Conservation (phyloP, 2,329 filamentous ascomycete species). For the Aspergillus tubingensis region DNA sequence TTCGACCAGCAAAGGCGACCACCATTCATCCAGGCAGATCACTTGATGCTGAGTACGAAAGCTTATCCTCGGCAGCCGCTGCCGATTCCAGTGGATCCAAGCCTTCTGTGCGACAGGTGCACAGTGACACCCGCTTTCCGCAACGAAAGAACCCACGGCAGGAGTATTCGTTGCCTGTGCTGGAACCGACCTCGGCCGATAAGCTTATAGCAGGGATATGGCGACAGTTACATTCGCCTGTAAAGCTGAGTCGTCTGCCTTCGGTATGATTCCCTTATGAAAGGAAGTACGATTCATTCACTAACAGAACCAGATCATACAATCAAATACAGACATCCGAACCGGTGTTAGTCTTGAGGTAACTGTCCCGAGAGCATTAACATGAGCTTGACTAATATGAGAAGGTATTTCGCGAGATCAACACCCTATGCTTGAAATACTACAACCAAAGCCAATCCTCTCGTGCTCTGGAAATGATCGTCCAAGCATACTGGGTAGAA, state of each 20-base stretch:
- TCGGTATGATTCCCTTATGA: slow-evolving; percentile 15
- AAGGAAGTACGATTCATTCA: too few species aligned
- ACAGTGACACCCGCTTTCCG: slow-evolving; percentile 29
- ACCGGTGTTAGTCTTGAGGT: slow-evolving; percentile 23
- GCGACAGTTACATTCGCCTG: slow-evolving; percentile 47
- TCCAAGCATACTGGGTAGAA: slow-evolving; percentile 60
- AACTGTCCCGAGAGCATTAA: background rate
- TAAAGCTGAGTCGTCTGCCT: slow-evolving; percentile 18
- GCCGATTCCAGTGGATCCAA: background rate
- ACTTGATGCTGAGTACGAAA: too few species aligned
- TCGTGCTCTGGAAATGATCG: slow-evolving; percentile 60
- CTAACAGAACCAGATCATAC: background rate
- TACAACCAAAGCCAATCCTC: slow-evolving; percentile 53
- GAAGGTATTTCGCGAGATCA: slow-evolving; percentile 27
- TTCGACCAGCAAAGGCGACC: too few species aligned
- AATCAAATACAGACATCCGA: slow-evolving; percentile 20
- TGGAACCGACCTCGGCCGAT: slow-evolving; percentile 51
- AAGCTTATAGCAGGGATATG: slow-evolving; percentile 54
- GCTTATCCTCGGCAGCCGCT: too few species aligned
- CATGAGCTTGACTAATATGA: too few species aligned
- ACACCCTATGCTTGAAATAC: slow-evolving; percentile 27
- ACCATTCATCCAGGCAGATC: too few species aligned
- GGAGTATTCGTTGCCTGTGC: slow-evolving; percentile 39
- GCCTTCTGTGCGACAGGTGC: slow-evolving; percentile 23
- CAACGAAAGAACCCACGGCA: slow-evolving; percentile 25